Conservation (phyloP, 2,329 filamentous ascomycete species). For the Colletotrichum euphorbiae region DNA sequence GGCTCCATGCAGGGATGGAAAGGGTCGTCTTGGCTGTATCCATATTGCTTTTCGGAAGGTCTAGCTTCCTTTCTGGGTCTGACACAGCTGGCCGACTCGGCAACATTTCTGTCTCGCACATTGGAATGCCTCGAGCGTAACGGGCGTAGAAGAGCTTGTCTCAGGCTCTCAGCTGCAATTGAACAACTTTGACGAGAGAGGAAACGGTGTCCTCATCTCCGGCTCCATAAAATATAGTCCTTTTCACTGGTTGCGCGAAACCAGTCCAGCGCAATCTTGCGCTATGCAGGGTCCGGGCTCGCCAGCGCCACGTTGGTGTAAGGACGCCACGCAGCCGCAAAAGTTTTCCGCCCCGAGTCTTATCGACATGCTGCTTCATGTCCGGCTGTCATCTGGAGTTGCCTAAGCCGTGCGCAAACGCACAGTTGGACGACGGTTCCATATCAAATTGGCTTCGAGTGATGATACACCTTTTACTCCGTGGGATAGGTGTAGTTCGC, state of each 20-base stretch:
- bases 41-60: not conserved
- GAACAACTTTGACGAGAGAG: slow-evolving; percentile 10
- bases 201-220: slow-evolving; percentile 4
- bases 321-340: not conserved
- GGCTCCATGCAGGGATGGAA: not conserved
- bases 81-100: not conserved
- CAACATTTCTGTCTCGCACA: not conserved
- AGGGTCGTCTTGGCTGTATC: slow-evolving; percentile 1
- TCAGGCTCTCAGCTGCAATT: not conserved
- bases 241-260: not conserved
- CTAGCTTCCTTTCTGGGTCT: not conserved
- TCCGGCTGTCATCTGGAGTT: slow-evolving; percentile 27
- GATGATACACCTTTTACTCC: too few relatives aligned
- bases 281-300: not conserved
- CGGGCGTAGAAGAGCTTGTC: not conserved
- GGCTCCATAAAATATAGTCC: not conserved
- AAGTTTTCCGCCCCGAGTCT: not conserved
- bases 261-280: not conserved
- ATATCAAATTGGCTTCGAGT: not conserved
- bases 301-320: not conserved
- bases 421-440: not conserved
- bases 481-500: too few relatives aligned
- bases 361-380: not conserved
- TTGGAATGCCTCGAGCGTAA: not conserved
- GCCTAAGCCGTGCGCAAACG: not conserved